Base-by-base conservation (phyloP, 352 stramenopile genomes). In the Elongisporangium senticosum region DNA sequence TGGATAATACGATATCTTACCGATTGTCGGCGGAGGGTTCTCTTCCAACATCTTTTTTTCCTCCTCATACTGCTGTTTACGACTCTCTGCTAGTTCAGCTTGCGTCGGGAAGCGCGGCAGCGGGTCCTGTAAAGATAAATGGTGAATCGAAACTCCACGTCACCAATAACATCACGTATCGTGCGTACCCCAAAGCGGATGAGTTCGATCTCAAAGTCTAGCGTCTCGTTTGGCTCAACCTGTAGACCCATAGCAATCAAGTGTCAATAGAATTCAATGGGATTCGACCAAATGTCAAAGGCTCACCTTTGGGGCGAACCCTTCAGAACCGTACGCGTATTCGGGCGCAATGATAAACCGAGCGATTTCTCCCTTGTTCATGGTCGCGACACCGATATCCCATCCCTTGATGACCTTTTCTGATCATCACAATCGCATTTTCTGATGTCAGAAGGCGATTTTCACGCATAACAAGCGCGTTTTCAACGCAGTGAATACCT, bases 141-240 rank as follows among this genome's bases (percentile, higher is more conserved):
- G 50, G 14, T 51, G 33, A 23, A 10, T 67, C 22, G 39, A 33
- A n/a, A 57, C 7, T 28, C 4, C 28, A 11, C 0, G 49, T 5
- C 23, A 39, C 28, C 40, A 56, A 40, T 0, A 39, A 13, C 23
- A 57, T 56, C 58, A 6, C 22, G 7, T n/a, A n/a, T 5, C 2
- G 2, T 5, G 22, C 40, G 10, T 56, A 92, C 84, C 59, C 85
- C 86, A 55, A 90, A 95, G 59, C 72, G 71, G 8, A 92, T 53
- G 52, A 95, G 60, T 61, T 95, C 85, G 53, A 95, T 95, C 53
- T 95, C 85, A 64, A 93, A 95, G 62, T 95, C 83, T 5, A 95
- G 75, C 15, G 77, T 90, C 67, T 95, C 85, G 54, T 95, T 71
- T 1, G 85, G 85, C 60, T 95, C 85, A 20, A 95, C 74, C 67